phyloP scores from a whole-genome alignment of 805 yeast genomes.

The Kluyveromyces nonfermentans region DNA sequence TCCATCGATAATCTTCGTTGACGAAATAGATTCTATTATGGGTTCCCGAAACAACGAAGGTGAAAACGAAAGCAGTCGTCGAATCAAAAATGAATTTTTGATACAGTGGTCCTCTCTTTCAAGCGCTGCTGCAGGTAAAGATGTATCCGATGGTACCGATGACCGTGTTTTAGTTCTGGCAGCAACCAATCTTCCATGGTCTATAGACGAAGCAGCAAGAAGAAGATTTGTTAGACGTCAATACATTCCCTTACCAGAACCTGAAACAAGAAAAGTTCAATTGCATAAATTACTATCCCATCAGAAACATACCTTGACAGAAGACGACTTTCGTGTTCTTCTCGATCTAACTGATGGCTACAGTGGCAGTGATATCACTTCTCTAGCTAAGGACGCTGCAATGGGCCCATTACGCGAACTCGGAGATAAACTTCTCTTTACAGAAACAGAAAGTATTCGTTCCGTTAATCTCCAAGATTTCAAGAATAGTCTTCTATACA shows the following conservation, averaged over 20 bases:
- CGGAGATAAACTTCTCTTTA: conserved; percentile 70
- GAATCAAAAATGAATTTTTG: conserved; percentile 88
- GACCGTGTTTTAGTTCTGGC: conserved; percentile 80
- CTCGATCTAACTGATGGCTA: conserved; percentile 66
- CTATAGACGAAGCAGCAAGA: conserved; percentile 93
- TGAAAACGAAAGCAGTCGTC: conserved; percentile 80
- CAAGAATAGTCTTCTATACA: conserved; percentile 59
- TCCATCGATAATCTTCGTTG: conserved; percentile 91
- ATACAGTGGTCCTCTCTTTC: conserved; percentile 94
- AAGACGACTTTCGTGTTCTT: conserved; percentile 50
- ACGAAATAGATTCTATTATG: conserved; percentile 87
- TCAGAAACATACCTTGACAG: conserved; percentile 63
- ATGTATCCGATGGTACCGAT: conserved; percentile 32
- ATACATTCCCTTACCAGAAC: conserved; percentile 90
- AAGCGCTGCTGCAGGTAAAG: conserved; percentile 70
- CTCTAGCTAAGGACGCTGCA: conserved; percentile 94
- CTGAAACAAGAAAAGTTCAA: conserved; percentile 68
- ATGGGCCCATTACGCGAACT: conserved; percentile 92
- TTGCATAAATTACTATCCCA: conserved; percentile 54
- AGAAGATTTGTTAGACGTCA: conserved; percentile 86
- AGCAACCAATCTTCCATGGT: conserved; percentile 96
- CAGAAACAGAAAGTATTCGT: conserved; percentile 66
- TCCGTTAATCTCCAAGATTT: conserved; percentile 70
- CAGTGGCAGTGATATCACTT: conserved; percentile 93
- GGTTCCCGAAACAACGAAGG: conserved; percentile 62